Conservation (phyloP, 1,284 basidiomycete genomes). For the Malassezia arunalokei region DNA sequence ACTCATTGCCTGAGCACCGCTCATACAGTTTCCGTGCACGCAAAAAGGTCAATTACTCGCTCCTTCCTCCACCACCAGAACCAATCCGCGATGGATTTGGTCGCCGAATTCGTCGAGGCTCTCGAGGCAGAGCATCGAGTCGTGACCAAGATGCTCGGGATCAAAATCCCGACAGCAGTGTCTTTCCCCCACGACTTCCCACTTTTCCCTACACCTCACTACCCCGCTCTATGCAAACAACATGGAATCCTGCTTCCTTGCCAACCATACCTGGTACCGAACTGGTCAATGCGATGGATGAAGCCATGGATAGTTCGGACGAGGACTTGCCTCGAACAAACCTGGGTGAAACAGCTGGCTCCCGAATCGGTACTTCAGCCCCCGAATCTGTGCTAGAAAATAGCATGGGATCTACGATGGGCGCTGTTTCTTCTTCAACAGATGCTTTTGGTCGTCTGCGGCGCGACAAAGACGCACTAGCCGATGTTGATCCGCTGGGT, state of each 20-base stretch:
- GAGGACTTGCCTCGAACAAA: constrained; percentile 28
- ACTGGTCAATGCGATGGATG: neutral
- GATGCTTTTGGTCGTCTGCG: constrained; percentile 39
- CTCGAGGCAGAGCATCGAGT: neutral
- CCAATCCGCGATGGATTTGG: constrained; percentile 37
- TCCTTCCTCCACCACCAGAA: constrained; percentile 30
- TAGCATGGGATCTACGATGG: constrained; percentile 15
- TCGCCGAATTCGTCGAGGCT: constrained; percentile 18
- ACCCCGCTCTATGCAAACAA: constrained; percentile 27
- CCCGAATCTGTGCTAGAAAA: constrained; percentile 24
- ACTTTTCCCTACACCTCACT: constrained; percentile 17
- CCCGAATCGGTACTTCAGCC: neutral
- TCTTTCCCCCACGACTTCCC: constrained; percentile 1
- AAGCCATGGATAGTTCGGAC: constrained; percentile 38
- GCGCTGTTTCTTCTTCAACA: constrained; percentile 17
- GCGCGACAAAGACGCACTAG: constrained; percentile 54
- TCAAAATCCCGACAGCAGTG: neutral
- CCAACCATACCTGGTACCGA: constrained; percentile 36
- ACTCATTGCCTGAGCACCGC: constrained; percentile 24
- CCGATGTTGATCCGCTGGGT: constrained; percentile 89
- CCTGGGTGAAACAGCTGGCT: neutral
- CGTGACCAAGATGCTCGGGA: neutral
- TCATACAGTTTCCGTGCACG: constrained; percentile 38
- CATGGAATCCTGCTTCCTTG: constrained; percentile 18
- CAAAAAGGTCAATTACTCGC: constrained; percentile 42